These are phyloP conservation scores for Straminergon stramineum DNA, from an alignment of 225 moss, liverwort and hornwort species.

Conservation along the genomic window DNA sequence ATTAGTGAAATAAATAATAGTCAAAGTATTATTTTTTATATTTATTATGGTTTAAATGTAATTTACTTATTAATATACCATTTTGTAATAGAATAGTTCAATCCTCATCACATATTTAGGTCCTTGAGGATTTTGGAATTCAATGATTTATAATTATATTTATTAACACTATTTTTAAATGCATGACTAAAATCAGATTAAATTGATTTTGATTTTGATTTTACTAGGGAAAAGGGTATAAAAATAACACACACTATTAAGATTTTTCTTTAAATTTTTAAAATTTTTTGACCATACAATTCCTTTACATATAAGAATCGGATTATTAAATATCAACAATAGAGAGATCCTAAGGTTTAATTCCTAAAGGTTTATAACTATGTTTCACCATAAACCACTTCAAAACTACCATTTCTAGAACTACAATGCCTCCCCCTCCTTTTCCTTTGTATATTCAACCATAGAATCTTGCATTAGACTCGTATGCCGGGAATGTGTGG, in stretches of 20 bases:
- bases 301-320: not conserved
- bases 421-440: fast-evolving
- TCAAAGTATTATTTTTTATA: not conserved
- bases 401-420: not conserved
- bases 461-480: not conserved
- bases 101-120: not conserved
- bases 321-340: not conserved
- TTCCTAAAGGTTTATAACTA: not conserved
- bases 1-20: too few relatives aligned
- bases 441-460: not conserved
- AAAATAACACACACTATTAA: too few relatives aligned
- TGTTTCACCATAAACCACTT: not conserved
- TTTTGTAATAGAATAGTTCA: not conserved
- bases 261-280: fast-evolving
- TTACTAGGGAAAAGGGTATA: too few relatives aligned
- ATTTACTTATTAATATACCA: not conserved
- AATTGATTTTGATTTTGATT: not conserved
- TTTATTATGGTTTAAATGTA: too few relatives aligned
- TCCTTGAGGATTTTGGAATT: not conserved
- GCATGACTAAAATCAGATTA: not conserved
- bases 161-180: not conserved
- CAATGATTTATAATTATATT: too few relatives aligned
- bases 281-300: fast-evolving
- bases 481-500: not conserved
- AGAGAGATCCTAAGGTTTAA: not conserved